These are phyloP conservation scores for Thyridium curvatum DNA, from an alignment of 2,329 filamentous ascomycete species.

Conservation along the genomic window DNA sequence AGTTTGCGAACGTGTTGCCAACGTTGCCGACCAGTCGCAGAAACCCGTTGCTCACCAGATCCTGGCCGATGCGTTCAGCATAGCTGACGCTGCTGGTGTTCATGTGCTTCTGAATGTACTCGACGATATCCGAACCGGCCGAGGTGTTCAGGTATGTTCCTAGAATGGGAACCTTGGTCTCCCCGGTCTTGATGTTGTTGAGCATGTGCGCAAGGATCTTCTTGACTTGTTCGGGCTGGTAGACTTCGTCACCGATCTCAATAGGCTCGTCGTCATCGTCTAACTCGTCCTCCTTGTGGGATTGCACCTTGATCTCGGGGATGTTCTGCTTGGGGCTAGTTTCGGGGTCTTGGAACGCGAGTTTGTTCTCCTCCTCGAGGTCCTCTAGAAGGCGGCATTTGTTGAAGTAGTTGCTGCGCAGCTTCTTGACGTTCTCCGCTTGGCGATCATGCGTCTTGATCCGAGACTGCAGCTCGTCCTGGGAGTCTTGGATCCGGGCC, in stretches of 20 bases:
- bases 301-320: constrained; percentile 83
- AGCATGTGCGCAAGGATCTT: constrained; percentile 84
- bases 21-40: constrained; percentile 89
- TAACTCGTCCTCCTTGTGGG: constrained; percentile 55
- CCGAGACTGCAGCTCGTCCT: constrained; percentile 84
- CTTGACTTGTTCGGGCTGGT: constrained; percentile 81
- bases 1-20: constrained; percentile 93
- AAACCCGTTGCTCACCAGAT: constrained; percentile 80
- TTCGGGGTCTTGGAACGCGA: constrained; percentile 87
- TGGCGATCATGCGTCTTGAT: constrained; percentile 94
- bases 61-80: constrained; percentile 90
- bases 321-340: constrained; percentile 60
- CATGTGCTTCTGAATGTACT: constrained; percentile 89
- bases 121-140: constrained; percentile 85
- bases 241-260: constrained; percentile 87
- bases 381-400: constrained; percentile 96
- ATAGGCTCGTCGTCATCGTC: constrained; percentile 76
- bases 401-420: constrained; percentile 96
- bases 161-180: constrained; percentile 91
- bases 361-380: constrained; percentile 95
- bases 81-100: constrained; percentile 78
- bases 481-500: constrained; percentile 81
- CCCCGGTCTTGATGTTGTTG: constrained; percentile 76
- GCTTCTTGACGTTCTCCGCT: constrained; percentile 82
- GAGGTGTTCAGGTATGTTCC: constrained; percentile 94